Evolutionary conservation across 805 yeast species (phyloP).

Genomic region (Zygoascus ofunaensis): DNA sequence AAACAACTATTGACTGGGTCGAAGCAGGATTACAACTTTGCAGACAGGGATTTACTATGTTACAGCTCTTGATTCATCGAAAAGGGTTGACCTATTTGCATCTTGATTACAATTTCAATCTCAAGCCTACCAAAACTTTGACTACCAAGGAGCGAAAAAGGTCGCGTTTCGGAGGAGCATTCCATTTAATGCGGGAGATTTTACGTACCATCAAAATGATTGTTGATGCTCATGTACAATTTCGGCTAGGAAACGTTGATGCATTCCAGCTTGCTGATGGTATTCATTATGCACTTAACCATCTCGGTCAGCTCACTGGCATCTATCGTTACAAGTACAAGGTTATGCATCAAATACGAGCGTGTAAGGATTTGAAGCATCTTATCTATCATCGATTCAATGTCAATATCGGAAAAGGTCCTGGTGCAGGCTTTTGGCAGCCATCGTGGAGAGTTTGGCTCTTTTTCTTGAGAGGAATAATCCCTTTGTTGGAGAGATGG

Average conservation of each 20-base stretch:
- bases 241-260: constrained; percentile 80
- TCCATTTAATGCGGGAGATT: constrained; percentile 86
- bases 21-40: constrained; percentile 96
- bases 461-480: constrained; percentile 79
- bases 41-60: constrained; percentile 88
- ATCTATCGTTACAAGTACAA: constrained; percentile 93
- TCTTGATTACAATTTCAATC: constrained; percentile 87
- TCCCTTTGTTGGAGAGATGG: constrained; percentile 92
- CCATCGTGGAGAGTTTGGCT: constrained; percentile 99
- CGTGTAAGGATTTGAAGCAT: constrained; percentile 92
- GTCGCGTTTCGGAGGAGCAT: constrained; percentile 93
- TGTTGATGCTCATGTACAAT: constrained; percentile 92
- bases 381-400: constrained; percentile 81
- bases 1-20: constrained; percentile 93
- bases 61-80: constrained; percentile 79
- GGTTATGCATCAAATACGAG: constrained; percentile 96
- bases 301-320: constrained; percentile 92
- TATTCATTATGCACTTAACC: constrained; percentile 78
- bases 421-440: constrained; percentile 99
- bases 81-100: constrained; percentile 88
- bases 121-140: constrained; percentile 91
- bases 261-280: constrained; percentile 95
- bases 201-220: constrained; percentile 72
- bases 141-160: constrained; percentile 95
- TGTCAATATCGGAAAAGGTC: constrained; percentile 85